Conservation (phyloP, 208 protist species). For the Acanthamoeba triangularis region DNA sequence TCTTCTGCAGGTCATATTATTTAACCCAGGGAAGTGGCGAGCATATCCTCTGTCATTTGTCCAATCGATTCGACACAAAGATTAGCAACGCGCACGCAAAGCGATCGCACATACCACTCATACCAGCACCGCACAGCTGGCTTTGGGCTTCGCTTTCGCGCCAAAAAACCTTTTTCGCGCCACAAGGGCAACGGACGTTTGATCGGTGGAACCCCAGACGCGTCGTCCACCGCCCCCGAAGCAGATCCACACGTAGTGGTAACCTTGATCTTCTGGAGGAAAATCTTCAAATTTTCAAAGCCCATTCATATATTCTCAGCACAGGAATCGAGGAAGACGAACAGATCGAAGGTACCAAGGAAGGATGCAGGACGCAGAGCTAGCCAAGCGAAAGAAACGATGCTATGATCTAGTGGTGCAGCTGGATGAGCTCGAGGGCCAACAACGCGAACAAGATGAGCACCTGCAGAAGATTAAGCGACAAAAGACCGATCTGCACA, state of each 20-base stretch:
- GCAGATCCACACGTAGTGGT: no score
- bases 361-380: background rate
- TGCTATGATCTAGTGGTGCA: conserved; percentile 44
- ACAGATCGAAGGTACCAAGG: no score
- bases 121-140: no score
- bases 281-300: no score
- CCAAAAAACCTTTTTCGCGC: background rate
- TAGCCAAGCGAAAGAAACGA: background rate
- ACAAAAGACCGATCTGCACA: background rate
- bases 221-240: no score
- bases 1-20: no score
- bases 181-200: background rate
- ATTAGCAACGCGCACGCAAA: no score
- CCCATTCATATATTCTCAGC: no score
- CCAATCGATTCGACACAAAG: no score
- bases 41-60: background rate
- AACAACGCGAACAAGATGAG: background rate
- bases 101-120: background rate
- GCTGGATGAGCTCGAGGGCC: background rate
- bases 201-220: background rate
- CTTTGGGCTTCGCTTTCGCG: background rate
- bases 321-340: no score
- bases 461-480: background rate
- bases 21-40: no score
- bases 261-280: no score